A percentile compares a stretch with the other conserved stretches of the same genome.
phyloP scores from a whole-genome alignment of 371 early-diverging fungal genomes.

The Massospora cicadina region DNA sequence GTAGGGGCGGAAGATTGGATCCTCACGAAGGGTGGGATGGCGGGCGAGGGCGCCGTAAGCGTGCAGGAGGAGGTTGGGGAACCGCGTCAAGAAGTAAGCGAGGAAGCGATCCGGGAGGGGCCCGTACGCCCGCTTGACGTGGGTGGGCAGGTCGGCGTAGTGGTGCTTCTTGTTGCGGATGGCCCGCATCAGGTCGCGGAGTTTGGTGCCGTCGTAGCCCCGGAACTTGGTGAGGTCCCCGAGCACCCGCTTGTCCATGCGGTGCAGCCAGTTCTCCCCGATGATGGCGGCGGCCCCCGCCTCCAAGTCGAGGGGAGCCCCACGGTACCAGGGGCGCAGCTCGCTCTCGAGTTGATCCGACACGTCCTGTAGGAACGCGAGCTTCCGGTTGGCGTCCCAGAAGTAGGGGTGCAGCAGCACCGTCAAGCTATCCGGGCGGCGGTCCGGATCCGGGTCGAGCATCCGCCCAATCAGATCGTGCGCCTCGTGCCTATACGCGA shows the following conservation, averaged over 20 bases:
- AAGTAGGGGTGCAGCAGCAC: conserved; percentile 86
- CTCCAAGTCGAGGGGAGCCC: conserved; percentile 48
- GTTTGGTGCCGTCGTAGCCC: conserved; percentile 68
- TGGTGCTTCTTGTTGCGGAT: conserved; percentile 95
- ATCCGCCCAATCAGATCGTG: conserved; percentile 76
- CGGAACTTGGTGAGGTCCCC: conserved; percentile 75
- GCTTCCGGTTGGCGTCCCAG: conserved; percentile 65
- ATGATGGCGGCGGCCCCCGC: conserved; percentile 33
- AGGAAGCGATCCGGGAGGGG: conserved; percentile 74
- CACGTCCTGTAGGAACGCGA: conserved; percentile 82
- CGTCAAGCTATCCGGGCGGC: conserved; percentile 51
- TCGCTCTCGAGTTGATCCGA: conserved; percentile 88
- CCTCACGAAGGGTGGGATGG: conserved; percentile 28
- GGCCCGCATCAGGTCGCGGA: conserved; percentile 78
- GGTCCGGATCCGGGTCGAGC: conserved; percentile 56
- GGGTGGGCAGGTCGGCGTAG: conserved; percentile 74
- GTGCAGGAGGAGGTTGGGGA: conserved; percentile 73
- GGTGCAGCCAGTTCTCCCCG: conserved; percentile 63
- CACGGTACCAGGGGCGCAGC: conserved; percentile 24
- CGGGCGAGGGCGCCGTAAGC: conserved; percentile 39
- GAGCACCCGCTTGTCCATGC: conserved; percentile 56
- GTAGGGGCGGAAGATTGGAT: conserved; percentile 44
- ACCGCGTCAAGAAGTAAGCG: conserved; percentile 73
- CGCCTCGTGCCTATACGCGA: conserved; percentile 60
- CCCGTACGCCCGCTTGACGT: conserved; percentile 62